These are phyloP conservation scores for Xylaria sp. DNA, from an alignment of 2,329 filamentous ascomycete genomes.

Conservation along the genomic window DNA sequence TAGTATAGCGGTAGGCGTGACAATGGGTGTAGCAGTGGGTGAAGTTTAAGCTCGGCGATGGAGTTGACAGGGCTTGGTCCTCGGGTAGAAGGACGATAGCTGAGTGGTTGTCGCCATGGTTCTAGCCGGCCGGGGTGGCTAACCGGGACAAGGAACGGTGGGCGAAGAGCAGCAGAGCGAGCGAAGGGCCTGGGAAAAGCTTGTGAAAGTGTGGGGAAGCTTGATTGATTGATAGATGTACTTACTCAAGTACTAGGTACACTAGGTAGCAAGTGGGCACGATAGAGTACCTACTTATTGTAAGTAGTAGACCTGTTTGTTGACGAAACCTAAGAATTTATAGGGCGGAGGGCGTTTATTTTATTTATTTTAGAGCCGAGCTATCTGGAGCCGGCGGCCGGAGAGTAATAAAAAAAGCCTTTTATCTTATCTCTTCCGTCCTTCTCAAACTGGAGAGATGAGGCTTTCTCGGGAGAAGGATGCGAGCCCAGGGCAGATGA, in stretches of 20 bases:
- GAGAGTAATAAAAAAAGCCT: not conserved
- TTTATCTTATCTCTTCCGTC: not conserved
- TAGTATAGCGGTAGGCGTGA: conserved; percentile 10
- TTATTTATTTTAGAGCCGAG: not conserved
- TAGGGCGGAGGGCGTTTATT: too few species aligned
- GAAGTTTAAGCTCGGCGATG: conserved; percentile 31
- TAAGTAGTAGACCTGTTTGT: not conserved
- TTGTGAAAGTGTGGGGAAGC: conserved; percentile 51
- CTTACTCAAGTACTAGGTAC: not conserved
- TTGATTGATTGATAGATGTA: conserved; percentile 6
- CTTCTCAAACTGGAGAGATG: not conserved
- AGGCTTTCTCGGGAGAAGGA: conserved; percentile 20
- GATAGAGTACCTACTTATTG: not conserved
- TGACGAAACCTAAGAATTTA: not conserved
- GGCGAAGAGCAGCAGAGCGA: conserved; percentile 21
- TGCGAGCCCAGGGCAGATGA: too few species aligned
- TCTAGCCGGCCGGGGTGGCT: conserved; percentile 41
- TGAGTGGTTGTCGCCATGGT: conserved; percentile 43
- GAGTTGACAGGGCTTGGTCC: conserved; percentile 24
- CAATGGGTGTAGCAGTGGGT: not conserved
- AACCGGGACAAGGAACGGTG: conserved; percentile 28
- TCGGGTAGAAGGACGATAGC: conserved; percentile 47
- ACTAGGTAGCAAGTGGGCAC: too few species aligned
- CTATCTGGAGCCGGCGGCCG: conserved; percentile 4
- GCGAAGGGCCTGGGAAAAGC: conserved; percentile 35